A percentile compares a stretch with the other conserved stretches of the same genome.
Conservation (phyloP, 345 rosid genomes). For the Pistacia integerrima region DNA sequence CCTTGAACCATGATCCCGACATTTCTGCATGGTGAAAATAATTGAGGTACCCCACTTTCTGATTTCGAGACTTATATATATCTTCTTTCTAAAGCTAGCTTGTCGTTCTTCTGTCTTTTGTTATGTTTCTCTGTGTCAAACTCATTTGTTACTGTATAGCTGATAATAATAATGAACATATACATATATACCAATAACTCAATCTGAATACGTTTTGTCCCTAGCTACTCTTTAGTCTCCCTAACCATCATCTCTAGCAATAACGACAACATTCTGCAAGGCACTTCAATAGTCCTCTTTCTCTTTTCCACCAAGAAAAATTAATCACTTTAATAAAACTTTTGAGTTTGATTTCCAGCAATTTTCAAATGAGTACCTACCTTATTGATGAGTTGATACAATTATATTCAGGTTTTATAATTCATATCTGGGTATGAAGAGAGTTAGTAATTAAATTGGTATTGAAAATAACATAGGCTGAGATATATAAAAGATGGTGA, state of each 20-base stretch:
- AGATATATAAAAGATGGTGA: too few species aligned
- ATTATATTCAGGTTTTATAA: too few species aligned
- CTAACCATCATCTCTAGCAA: neutral
- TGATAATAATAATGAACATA: neutral
- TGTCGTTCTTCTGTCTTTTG: neutral
- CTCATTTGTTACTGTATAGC: neutral
- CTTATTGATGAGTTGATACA: too few species aligned
- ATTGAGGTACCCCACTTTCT: neutral
- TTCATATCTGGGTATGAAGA: too few species aligned
- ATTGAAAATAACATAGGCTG: too few species aligned
- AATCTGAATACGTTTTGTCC: neutral
- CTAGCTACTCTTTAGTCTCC: neutral
- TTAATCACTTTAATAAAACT: too few species aligned
- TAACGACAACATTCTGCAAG: neutral
- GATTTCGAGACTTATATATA: neutral
- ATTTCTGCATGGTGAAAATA: neutral
- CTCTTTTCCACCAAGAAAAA: neutral
- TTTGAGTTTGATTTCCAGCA: too few species aligned
- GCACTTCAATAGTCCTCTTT: neutral
- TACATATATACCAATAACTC: neutral
- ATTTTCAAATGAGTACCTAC: too few species aligned
- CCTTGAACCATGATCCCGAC: too few species aligned
- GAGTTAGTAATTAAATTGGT: too few species aligned
- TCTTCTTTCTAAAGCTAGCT: neutral
- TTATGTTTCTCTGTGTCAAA: neutral